Evolutionary conservation across 805 yeast species (phyloP).

Genomic region (Wickerhamomyces subpelliculosus): DNA sequence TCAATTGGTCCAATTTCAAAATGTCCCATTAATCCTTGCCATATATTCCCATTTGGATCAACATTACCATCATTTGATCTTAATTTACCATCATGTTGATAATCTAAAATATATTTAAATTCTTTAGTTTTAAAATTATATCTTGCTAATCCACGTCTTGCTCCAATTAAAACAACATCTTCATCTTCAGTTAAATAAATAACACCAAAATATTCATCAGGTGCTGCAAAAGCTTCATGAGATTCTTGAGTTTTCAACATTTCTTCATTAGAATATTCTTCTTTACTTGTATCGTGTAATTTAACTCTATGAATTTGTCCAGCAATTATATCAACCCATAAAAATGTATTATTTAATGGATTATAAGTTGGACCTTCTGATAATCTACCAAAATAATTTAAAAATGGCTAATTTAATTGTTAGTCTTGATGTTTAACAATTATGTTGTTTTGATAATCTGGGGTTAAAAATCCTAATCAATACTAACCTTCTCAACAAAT

Average conservation of each 20-base stretch:
- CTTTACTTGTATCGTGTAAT: slow-evolving; percentile 15
- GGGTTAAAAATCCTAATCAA: neutral
- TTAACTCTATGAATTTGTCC: slow-evolving; percentile 28
- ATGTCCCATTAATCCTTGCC: slow-evolving; percentile 77
- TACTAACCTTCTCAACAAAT: neutral
- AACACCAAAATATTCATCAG: slow-evolving; percentile 54
- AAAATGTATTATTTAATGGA: slow-evolving; percentile 40
- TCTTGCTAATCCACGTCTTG: slow-evolving; percentile 55
- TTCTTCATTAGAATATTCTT: slow-evolving; percentile 21
- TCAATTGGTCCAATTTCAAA: slow-evolving; percentile 30
- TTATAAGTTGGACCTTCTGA: slow-evolving; percentile 67
- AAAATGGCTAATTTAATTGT: slow-evolving; percentile 6
- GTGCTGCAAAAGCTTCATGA: slow-evolving; percentile 34
- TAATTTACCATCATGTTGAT: slow-evolving; percentile 27
- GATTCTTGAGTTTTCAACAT: slow-evolving; percentile 14
- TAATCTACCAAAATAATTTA: slow-evolving; percentile 29
- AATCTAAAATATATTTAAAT: slow-evolving; percentile 32
- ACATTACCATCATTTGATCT: slow-evolving; percentile 82
- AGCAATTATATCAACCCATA: slow-evolving; percentile 36
- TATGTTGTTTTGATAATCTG: no score
- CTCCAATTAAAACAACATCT: slow-evolving; percentile 51
- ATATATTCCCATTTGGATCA: slow-evolving; percentile 68
- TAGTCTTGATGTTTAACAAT: neutral
- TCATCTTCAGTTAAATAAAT: slow-evolving; percentile 53
- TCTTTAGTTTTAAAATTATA: slow-evolving; percentile 35